Conservation (phyloP, 1,284 basidiomycete species). For the Apiotrichum sp. region DNA sequence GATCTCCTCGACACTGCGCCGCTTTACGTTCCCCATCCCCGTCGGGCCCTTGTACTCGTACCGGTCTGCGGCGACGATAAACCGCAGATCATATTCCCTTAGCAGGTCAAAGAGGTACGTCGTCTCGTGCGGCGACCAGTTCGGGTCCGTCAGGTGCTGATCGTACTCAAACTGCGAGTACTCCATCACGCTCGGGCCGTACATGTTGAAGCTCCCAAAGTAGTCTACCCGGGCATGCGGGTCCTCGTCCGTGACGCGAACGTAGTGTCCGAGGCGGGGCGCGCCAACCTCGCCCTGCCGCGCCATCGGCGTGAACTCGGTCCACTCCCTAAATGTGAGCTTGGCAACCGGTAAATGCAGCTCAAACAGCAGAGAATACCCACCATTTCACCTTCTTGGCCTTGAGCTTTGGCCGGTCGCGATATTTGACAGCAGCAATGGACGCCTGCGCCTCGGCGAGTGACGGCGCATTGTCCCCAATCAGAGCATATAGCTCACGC, state of each 20-base stretch:
- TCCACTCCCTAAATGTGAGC: slow-evolving; percentile 59
- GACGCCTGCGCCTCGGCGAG: slow-evolving; percentile 51
- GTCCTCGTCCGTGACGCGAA: slow-evolving; percentile 31
- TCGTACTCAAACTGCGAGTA: slow-evolving; percentile 92
- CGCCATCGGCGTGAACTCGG: slow-evolving; percentile 54
- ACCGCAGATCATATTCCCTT: slow-evolving; percentile 78
- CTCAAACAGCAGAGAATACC: slow-evolving; percentile 32
- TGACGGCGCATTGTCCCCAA: slow-evolving; percentile 83
- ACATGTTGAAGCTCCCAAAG: slow-evolving; percentile 38
- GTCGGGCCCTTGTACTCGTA: slow-evolving; percentile 57
- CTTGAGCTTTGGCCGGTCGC: slow-evolving; percentile 61
- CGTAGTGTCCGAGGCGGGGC: slow-evolving; percentile 37
- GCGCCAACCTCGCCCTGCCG: slow-evolving; percentile 14
- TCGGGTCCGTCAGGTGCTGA: slow-evolving; percentile 65
- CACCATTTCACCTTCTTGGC: slow-evolving; percentile 54
- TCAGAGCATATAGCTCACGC: slow-evolving; percentile 85
- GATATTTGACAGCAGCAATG: slow-evolving; percentile 60
- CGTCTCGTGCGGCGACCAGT: slow-evolving; percentile 93
- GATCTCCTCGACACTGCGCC: slow-evolving; percentile 71
- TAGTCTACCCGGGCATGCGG: slow-evolving; percentile 32
- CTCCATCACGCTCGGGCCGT: slow-evolving; percentile 57
- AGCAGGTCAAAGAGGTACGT: slow-evolving; percentile 83
- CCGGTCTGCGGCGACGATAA: slow-evolving; percentile 84
- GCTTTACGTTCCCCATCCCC: slow-evolving; percentile 30
- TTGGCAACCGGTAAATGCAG: too few relatives aligned